Conservation (phyloP, 2,329 filamentous ascomycete species). For the Microsporum ferrugineum region DNA sequence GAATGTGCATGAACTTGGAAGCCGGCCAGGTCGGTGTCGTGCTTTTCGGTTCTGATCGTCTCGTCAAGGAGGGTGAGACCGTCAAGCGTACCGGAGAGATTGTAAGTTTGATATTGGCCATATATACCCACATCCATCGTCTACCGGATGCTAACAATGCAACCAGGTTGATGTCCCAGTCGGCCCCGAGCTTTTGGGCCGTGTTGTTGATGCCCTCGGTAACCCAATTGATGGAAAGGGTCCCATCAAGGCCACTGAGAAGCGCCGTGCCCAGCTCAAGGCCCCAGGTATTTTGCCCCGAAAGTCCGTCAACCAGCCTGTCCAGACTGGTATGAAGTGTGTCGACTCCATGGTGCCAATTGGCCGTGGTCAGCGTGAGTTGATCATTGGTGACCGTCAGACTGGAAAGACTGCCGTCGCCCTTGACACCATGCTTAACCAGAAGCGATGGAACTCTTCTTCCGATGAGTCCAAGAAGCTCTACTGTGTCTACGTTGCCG, state of each 20-base stretch:
- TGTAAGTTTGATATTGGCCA: conserved; percentile 48
- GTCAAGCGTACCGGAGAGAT: conserved; percentile 99
- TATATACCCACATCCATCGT: neutral
- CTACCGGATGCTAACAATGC: neutral
- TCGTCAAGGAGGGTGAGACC: conserved; percentile 98
- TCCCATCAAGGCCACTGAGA: conserved; percentile 82
- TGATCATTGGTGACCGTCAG: conserved; percentile 99
- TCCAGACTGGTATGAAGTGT: conserved; percentile 98
- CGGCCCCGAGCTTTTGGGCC: conserved; percentile 82
- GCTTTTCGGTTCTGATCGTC: conserved; percentile 99
- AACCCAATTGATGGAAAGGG: conserved; percentile 99
- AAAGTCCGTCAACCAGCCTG: conserved; percentile 92
- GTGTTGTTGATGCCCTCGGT: conserved; percentile 96
- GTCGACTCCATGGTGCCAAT: conserved; percentile 99
- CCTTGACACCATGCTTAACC: conserved; percentile 97
- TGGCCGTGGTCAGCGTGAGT: conserved; percentile 98
- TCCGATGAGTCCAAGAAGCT: conserved; percentile 95
- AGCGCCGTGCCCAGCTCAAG: conserved; percentile 95
- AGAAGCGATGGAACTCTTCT: conserved; percentile 90
- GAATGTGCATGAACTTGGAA: conserved; percentile 99
- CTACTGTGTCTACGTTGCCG: conserved; percentile 98
- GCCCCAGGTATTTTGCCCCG: conserved; percentile 96
- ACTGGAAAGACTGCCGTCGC: conserved; percentile 99
- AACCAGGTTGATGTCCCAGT: conserved; percentile 87
- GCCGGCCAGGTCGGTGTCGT: conserved; percentile 99